Evolutionary conservation across 208 protist genomes (phyloP).

Genomic region (Phytomonas sp.): DNA sequence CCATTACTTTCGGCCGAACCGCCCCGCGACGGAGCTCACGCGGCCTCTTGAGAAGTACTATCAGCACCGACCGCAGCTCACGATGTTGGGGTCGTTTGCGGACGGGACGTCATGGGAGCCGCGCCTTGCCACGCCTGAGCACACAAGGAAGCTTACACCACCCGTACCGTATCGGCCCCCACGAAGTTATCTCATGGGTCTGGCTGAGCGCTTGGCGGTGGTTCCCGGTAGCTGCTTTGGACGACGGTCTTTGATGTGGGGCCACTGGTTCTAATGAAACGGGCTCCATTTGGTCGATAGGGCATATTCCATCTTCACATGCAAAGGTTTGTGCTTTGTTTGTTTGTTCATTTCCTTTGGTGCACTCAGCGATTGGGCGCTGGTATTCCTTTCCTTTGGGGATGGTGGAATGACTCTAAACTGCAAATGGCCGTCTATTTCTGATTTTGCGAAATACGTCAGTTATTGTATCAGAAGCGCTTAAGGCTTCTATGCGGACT

Average conservation of each 20-base stretch:
- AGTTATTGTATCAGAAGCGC: too few relatives aligned
- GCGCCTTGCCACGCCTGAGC: slow-evolving; percentile 19
- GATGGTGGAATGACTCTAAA: neutral
- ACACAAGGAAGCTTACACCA: slow-evolving; percentile 17
- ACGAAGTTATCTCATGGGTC: slow-evolving; percentile 80
- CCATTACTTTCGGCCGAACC: slow-evolving; percentile 79
- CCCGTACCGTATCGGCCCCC: slow-evolving; percentile 62
- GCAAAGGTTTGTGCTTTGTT: too few relatives aligned
- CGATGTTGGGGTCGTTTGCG: slow-evolving; percentile 14
- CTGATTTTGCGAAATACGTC: neutral
- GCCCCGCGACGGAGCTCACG: slow-evolving; percentile 68
- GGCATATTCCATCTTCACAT: too few relatives aligned
- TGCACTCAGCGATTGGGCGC: too few relatives aligned
- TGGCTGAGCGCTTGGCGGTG: slow-evolving; percentile 76
- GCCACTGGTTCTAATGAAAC: slow-evolving; percentile 68
- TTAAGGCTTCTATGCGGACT: too few relatives aligned
- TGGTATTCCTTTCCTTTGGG: too few relatives aligned
- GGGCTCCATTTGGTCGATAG: too few relatives aligned
- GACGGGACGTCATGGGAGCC: slow-evolving; percentile 31
- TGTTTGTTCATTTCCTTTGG: too few relatives aligned
- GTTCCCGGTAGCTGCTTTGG: slow-evolving; percentile 73
- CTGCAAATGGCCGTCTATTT: neutral
- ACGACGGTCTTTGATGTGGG: slow-evolving; percentile 82
- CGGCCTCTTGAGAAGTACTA: slow-evolving; percentile 69
- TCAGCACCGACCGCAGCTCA: slow-evolving; percentile 37